A percentile compares a stretch with the other conserved stretches of the same genome.
Evolutionary conservation across 192 early-diverging fungal species (phyloP).

Genomic region (Coemansia sp.): DNA sequence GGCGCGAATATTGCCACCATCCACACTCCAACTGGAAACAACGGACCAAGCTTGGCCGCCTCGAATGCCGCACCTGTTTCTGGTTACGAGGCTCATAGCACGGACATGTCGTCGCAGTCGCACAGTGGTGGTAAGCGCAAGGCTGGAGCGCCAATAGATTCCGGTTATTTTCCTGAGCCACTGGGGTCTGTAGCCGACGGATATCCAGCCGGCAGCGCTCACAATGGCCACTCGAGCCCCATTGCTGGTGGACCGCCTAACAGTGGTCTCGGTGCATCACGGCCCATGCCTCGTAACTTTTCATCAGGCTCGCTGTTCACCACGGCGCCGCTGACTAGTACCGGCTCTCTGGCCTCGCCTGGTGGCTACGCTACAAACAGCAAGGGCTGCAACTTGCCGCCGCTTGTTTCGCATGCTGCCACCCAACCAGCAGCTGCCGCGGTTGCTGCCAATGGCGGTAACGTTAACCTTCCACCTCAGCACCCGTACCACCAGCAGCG

Average conservation of each 20-base stretch:
- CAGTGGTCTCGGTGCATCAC: slow-evolving; percentile 10
- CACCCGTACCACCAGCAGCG: slow-evolving; percentile 40
- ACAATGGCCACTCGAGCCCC: slow-evolving; percentile 20
- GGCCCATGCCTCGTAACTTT: slow-evolving; percentile 28
- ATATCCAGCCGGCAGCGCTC: slow-evolving; percentile 2
- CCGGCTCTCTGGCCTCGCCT: slow-evolving; percentile 26
- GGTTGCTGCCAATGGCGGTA: neutral
- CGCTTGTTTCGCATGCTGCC: slow-evolving; percentile 21
- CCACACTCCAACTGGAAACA: slow-evolving; percentile 9
- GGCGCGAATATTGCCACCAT: slow-evolving; percentile 9
- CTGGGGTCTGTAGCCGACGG: slow-evolving; percentile 13
- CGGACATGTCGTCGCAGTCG: slow-evolving; percentile 20
- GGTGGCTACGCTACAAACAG: slow-evolving; percentile 13
- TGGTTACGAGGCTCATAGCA: slow-evolving; percentile 4
- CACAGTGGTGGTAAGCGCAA: slow-evolving; percentile 44
- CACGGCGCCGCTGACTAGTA: slow-evolving; percentile 2
- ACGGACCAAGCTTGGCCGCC: neutral
- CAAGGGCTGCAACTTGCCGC: slow-evolving; percentile 49
- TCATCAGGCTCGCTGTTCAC: slow-evolving; percentile 29
- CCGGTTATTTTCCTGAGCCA: slow-evolving; percentile 49
- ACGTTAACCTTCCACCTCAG: slow-evolving; percentile 22
- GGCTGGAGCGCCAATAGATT: slow-evolving; percentile 38
- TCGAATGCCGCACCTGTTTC: neutral
- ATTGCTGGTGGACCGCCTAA: slow-evolving; percentile 15
- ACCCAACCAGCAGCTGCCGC: slow-evolving; percentile 7